Evolutionary conservation across 345 rosid genomes (phyloP).

Genomic region (Eucalyptus erythrocorys): DNA sequence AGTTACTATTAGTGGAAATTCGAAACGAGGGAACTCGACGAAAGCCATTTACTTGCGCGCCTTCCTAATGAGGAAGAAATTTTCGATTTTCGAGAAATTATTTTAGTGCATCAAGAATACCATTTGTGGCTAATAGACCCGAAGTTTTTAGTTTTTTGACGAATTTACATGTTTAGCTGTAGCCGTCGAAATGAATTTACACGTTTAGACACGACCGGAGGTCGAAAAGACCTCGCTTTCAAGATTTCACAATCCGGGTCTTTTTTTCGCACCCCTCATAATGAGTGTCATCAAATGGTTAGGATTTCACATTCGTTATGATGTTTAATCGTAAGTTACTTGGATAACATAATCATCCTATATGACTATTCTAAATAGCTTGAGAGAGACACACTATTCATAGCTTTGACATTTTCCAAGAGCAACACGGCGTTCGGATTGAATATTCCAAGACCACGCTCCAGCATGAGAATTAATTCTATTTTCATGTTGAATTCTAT

Average conservation of each 20-base stretch:
- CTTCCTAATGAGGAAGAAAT: neutral
- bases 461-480: neutral
- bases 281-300: neutral
- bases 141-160: neutral
- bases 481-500: accelerated
- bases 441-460: neutral
- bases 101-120: neutral
- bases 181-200: neutral
- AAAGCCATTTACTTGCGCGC: neutral
- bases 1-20: neutral
- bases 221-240: neutral
- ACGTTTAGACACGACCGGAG: accelerated
- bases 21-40: neutral
- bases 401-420: neutral
- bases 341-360: accelerated
- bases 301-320: neutral
- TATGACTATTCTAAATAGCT: neutral
- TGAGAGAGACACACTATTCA: neutral
- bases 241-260: neutral
- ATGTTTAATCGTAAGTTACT: accelerated
- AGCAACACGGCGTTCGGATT: accelerated
- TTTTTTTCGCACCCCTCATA: neutral
- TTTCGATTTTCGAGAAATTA: neutral
- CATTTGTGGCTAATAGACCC: neutral
- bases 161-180: neutral